Base-by-base conservation (phyloP, 2,329 filamentous ascomycete species). In the Neofusicoccum kwambonambiense region DNA sequence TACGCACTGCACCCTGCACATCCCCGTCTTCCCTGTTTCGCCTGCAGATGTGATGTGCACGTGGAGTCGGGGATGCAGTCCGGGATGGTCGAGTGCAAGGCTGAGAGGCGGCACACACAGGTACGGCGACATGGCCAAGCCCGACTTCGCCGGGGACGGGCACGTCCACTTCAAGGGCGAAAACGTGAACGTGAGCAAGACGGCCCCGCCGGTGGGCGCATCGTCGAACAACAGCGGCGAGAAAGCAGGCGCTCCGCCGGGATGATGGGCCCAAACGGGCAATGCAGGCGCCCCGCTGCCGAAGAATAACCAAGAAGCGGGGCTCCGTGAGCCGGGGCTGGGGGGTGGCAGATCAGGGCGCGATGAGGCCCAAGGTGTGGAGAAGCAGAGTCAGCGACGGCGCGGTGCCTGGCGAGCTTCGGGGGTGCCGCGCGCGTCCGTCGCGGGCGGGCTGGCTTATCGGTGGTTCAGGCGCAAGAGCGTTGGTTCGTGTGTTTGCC, bases 111-210 rank as follows among this genome's bases (percentile, higher is more conserved):
- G 42, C 31, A 60, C 31, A 47, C 44, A 39, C 41, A 45, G 34
- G 27, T 41, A 13, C 54, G 54, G 15, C 8, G 39, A 35, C 27
- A 22, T 60, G 7, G 41, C 56, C 42, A 60, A 47, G 56, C 41
- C 56, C 15, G 42, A 37, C 27, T 60, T 60, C 44, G 56, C 47
- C 42, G 56, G 56, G 27, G 56, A 60, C 39, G 56, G 56, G 0
- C 56, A 60, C 31, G 56, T 60, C 56, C 56, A 60, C 41, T 60
- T 60, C 41, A 60, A 60, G 56, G 56, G 56, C 8, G 56, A 60
- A 19, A n/a, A 15, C 15, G 15, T 42, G 54, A 19, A 31, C 2
- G 8, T 19, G 39, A 58, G 39, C 54, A 58, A 45, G 6, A n/a
- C 8, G 17, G 22, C 54, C 39, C 22, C 54, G 39, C 39, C 39